Percentiles rank a stretch among this genome's conserved stretches.
These are phyloP conservation scores for Botrytis fragariae DNA, from an alignment of 2,329 filamentous ascomycete genomes.

Conservation along the genomic window DNA sequence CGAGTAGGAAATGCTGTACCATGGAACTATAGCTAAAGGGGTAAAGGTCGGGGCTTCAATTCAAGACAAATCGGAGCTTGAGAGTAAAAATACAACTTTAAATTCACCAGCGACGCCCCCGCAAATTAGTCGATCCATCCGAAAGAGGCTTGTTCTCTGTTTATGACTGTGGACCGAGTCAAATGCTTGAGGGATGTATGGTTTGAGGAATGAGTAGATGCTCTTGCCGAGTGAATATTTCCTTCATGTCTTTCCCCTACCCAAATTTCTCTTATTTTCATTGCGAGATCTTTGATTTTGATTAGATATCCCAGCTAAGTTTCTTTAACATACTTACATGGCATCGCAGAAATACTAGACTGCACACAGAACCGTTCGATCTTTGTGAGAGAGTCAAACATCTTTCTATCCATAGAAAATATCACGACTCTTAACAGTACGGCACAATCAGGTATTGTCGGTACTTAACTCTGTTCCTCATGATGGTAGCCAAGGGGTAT, in stretches of 20 bases:
- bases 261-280: not conserved
- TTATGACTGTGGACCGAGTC: not conserved
- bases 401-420: not conserved
- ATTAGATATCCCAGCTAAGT: not conserved
- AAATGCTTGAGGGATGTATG: not conserved
- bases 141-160: not conserved
- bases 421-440: not conserved
- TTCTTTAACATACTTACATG: not conserved
- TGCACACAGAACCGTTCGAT: not conserved
- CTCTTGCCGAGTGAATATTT: not conserved
- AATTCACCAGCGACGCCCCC: not conserved
- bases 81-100: conserved; percentile 1
- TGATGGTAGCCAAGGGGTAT: conserved; percentile 13
- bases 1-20: not conserved
- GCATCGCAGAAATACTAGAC: not conserved
- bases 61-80: not conserved
- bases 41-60: not conserved
- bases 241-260: not conserved
- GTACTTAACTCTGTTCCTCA: not conserved
- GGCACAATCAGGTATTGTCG: conserved; percentile 16
- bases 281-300: not conserved
- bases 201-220: not conserved
- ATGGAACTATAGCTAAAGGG: not conserved
- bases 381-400: conserved; percentile 1
- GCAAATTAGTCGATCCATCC: conserved; percentile 4